Evolutionary conservation across 495 filamentous ascomycete genomes (phyloP).

Genomic region (Talaromyces wortmannii): DNA sequence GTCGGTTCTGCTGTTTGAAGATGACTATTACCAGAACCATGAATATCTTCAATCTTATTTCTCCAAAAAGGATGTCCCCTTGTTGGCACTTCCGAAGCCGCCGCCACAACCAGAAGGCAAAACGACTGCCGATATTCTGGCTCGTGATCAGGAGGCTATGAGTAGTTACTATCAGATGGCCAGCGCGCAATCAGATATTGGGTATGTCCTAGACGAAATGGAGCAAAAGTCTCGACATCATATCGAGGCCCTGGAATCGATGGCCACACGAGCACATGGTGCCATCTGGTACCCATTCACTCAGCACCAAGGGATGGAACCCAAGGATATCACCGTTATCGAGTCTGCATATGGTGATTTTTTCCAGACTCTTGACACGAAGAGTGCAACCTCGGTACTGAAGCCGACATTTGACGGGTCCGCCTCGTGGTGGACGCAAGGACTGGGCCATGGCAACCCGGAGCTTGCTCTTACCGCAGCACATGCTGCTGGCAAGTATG

Average conservation of each 20-base stretch:
- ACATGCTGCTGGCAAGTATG: conserved; percentile 75
- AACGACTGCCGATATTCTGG: conserved; percentile 17
- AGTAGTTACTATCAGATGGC: conserved; percentile 45
- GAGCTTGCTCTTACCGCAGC: conserved; percentile 60
- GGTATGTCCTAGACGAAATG: conserved; percentile 38
- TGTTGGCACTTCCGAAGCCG: conserved; percentile 45
- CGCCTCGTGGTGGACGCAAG: conserved; percentile 84
- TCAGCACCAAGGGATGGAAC: conserved; percentile 56
- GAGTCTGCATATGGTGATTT: conserved; percentile 71
- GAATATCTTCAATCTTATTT: conserved; percentile 61
- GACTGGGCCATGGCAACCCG: conserved; percentile 68
- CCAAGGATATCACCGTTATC: conserved; percentile 57
- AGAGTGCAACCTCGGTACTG: conserved; percentile 27
- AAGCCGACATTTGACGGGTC: conserved; percentile 67
- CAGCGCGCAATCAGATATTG: conserved; percentile 25
- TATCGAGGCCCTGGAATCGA: conserved; percentile 47
- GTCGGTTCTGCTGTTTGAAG: conserved; percentile 55
- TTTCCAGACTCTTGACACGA: conserved; percentile 51
- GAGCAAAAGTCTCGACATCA: conserved; percentile 39
- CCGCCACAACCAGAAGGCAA: conserved; percentile 27
- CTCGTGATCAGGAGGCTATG: conserved; percentile 49
- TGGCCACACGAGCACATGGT: conserved; percentile 48
- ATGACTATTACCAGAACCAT: conserved; percentile 56
- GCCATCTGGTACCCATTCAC: conserved; percentile 79
- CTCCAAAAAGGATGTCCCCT: conserved; percentile 44